Conservation (phyloP, 164 flowering plant species). For the Annona squamosa region DNA sequence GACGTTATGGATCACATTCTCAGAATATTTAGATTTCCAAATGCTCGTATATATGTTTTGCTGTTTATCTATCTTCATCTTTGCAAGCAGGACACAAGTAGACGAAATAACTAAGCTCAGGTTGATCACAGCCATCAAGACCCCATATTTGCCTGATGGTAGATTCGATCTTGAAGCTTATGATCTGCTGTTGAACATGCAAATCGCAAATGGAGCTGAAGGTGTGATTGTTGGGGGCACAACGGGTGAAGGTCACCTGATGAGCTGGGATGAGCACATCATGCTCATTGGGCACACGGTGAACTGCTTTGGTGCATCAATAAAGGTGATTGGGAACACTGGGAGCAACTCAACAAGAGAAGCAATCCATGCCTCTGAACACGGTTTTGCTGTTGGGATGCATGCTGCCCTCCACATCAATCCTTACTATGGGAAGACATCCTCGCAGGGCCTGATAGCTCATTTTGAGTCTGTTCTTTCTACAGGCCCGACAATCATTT, state of each 20-base stretch:
- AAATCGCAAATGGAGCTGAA: conserved; percentile 60
- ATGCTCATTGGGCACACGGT: conserved; percentile 94
- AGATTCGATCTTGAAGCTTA: conserved; percentile 72
- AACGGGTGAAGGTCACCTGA: conserved; percentile 95
- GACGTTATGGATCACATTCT: too few relatives aligned
- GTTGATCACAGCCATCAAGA: conserved; percentile 80
- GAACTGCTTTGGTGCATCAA: conserved; percentile 70
- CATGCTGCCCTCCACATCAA: conserved; percentile 91
- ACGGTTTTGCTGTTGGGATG: conserved; percentile 94
- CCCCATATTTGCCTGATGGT: conserved; percentile 89
- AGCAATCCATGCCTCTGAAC: conserved; percentile 89
- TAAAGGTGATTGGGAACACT: conserved; percentile 88
- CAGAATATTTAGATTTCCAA: too few relatives aligned
- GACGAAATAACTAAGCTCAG: conserved; percentile 66
- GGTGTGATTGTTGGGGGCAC: conserved; percentile 89
- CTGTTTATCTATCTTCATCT: neutral
- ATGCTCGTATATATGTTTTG: too few relatives aligned
- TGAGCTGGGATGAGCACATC: conserved; percentile 96
- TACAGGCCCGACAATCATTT: conserved; percentile 81
- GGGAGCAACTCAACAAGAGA: conserved; percentile 92
- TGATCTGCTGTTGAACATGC: conserved; percentile 68
- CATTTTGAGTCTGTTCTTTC: conserved; percentile 69
- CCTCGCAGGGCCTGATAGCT: conserved; percentile 59
- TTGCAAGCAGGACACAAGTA: conserved; percentile 52
- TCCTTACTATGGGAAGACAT: conserved; percentile 90